Evolutionary conservation across 371 early-diverging fungal species (phyloP), one percentile per base, ranked within the genome.

Genomic region (Conidiobolus incongruus): DNA sequence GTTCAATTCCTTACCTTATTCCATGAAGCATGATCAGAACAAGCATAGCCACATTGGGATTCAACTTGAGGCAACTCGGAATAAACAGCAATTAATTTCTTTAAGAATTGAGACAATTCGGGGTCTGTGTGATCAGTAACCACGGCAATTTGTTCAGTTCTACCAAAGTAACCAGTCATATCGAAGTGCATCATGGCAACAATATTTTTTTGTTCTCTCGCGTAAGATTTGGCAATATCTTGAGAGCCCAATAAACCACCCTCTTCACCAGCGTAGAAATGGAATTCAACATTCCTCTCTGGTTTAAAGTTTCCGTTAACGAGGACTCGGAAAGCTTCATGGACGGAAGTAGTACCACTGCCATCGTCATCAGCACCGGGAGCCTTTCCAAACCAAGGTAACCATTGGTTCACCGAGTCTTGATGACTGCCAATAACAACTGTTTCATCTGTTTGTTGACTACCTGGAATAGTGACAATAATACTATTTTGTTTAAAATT

Each of bases 331-430:
- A 86, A 77, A 19, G 86, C 72, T 55, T 90, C 89, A 35, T 89
- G 60, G 35, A 83, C 82, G 0, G 89, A 84, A 2, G 76, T 72
- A 0, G 81, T 78, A 10, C 96, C 96, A 44, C 77, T 75, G 28
- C 87, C 92, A 62, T 86, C 83, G 49, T 89, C 90, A 62, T 87
- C 75, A 16, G 72, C 72, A 33, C 87, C 89, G 29, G 84, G 86
- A 4, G 81, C 63, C 13, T 77, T 68, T 21, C 86, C 88, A 49
- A 61, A 77, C 49, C 56, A 66, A 4, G 91, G 91, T 29, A 81
- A 54, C 81, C 80, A 85, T 64, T 64, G 60, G 50, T 85, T 86
- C 42, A 87, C 62, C 8, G 85, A 83, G 50, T 92, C 93, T 59
- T 84, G 87, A 60, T 93, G 96, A 16, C 91, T 89, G 29, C 75